A percentile compares a stretch with the other conserved stretches of the same genome.
These are phyloP conservation scores for Penicillium janthinellum DNA, from an alignment of 2,329 filamentous ascomycete genomes.

Conservation along the genomic window DNA sequence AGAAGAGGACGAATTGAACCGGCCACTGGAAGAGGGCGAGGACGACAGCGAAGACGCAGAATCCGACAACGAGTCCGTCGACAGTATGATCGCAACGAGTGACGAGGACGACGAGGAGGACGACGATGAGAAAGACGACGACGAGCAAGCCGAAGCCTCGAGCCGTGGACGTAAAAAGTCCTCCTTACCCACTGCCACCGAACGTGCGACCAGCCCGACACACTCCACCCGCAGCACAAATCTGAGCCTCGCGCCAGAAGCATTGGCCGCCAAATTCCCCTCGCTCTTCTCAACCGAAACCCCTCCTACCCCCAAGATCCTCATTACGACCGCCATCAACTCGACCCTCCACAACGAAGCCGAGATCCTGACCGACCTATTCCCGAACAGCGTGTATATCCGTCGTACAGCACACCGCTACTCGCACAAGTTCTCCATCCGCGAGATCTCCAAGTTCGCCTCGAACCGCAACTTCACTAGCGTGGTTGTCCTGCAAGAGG, in stretches of 20 bases:
- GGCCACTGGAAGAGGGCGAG: slow-evolving; percentile 47
- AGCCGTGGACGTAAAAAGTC: slow-evolving; percentile 38
- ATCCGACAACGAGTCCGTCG: slow-evolving; percentile 60
- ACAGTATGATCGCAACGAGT: slow-evolving; percentile 74
- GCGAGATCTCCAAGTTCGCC: slow-evolving; percentile 87
- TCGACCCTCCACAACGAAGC: slow-evolving; percentile 85
- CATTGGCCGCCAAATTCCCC: slow-evolving; percentile 63
- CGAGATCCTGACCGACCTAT: slow-evolving; percentile 73
- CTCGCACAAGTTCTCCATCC: slow-evolving; percentile 85
- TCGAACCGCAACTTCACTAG: slow-evolving; percentile 79
- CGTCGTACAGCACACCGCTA: slow-evolving; percentile 81
- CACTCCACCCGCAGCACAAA: slow-evolving; percentile 61
- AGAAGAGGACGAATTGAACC: slow-evolving; percentile 46
- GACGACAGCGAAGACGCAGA: slow-evolving; percentile 45
- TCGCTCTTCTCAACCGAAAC: slow-evolving; percentile 56
- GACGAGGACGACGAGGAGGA: slow-evolving; percentile 52
- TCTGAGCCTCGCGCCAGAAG: slow-evolving; percentile 62
- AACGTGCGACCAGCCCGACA: slow-evolving; percentile 57
- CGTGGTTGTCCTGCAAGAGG: slow-evolving; percentile 83
- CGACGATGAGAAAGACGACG: slow-evolving; percentile 54
- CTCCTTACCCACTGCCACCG: slow-evolving; percentile 41
- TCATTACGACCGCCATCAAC: slow-evolving; percentile 89
- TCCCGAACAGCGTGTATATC: slow-evolving; percentile 81
- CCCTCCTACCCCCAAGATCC: slow-evolving; percentile 73
- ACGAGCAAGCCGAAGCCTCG: slow-evolving; percentile 36